Base-by-base conservation (phyloP, 495 filamentous ascomycete genomes). In the Opeltia flavorubescens region DNA sequence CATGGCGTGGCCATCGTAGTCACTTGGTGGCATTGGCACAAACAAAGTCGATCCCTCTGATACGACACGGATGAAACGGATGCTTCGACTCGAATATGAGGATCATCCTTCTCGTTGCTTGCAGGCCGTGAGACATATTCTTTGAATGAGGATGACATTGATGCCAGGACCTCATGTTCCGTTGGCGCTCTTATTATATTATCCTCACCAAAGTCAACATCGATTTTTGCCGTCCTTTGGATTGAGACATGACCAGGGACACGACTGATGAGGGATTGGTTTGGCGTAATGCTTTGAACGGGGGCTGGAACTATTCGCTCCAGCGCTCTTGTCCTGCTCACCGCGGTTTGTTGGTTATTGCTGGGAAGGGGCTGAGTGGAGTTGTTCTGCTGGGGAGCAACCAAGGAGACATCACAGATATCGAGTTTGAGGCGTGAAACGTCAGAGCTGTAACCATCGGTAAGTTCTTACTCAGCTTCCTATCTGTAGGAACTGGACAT, bases 21-120 rank as follows among this genome's bases (percentile, higher is more conserved):
- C 13, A 43, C 8, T 18, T 36, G 18, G 21, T 49, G 46, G 31
- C 46, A 49, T 23, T 31, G 46, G 20, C 46, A 49, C 9, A 43
- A n/a, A 34, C 46, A 49, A 13, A n/a, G 40, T 33, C 20, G 20
- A 23, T 43, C 46, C 12, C 38, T 28, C 15, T 29, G 20, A 12
- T 29, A 27, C 7, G 24, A 17, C 17, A 36, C 34, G 15, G 46
- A 28, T 2, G 40, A 23, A 25, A 33, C 23, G 11, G 46, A 49
- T 12, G 46, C 28, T 28, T 49, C 36, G 8, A 49, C 46, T 23
- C 28, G 35, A 13, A 49, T 33, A 12, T 49, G 46, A 26, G 46
- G 43, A 15, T 20, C 17, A 11, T 43, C 26, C n/a, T 17, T 7
- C 17, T 36, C 34, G 12, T 3, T n/a, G 20, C 20, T 36, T n/a